phyloP scores from a whole-genome alignment of 495 filamentous ascomycete species.

The Copromyces sp. region DNA sequence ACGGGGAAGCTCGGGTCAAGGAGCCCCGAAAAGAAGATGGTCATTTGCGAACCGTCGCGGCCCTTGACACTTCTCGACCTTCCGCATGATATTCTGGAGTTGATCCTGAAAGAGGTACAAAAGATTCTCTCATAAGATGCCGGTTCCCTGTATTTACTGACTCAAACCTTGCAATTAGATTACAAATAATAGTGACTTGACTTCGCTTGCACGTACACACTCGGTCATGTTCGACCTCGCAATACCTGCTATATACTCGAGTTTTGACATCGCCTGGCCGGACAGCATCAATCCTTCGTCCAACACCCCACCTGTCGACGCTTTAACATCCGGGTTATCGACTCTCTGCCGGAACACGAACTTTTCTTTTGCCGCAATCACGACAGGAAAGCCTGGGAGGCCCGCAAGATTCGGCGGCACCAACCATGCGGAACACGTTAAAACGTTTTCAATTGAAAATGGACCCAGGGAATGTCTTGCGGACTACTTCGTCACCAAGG shows the following conservation, averaged over 20 bases:
- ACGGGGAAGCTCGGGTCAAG: neutral
- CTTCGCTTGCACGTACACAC: constrained; percentile 71
- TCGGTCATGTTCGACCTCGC: constrained; percentile 74
- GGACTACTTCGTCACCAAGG: constrained; percentile 81
- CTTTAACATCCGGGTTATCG: constrained; percentile 80
- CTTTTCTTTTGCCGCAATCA: constrained; percentile 21
- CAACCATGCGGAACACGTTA: constrained; percentile 74
- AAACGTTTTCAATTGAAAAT: constrained; percentile 86
- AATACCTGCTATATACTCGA: constrained; percentile 79
- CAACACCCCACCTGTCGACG: constrained; percentile 70
- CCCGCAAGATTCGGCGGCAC: constrained; percentile 39
- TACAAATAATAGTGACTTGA: constrained; percentile 79
- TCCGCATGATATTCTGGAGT: constrained; percentile 75
- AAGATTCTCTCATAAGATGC: constrained; percentile 8
- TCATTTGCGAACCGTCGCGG: constrained; percentile 24
- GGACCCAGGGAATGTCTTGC: constrained; percentile 73
- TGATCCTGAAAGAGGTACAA: constrained; percentile 78
- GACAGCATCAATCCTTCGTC: constrained; percentile 54
- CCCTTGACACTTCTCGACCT: constrained; percentile 58
- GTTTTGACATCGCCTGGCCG: constrained; percentile 94
- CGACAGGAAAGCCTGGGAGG: neutral
- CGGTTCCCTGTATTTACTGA: neutral
- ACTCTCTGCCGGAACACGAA: constrained; percentile 75
- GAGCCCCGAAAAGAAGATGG: constrained; percentile 9
- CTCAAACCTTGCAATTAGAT: constrained; percentile 39